Evolutionary conservation across 768 basidiomycete genomes (phyloP), one percentile per base, ranked within the genome.

Genomic region (Sarcodon aspratus): DNA sequence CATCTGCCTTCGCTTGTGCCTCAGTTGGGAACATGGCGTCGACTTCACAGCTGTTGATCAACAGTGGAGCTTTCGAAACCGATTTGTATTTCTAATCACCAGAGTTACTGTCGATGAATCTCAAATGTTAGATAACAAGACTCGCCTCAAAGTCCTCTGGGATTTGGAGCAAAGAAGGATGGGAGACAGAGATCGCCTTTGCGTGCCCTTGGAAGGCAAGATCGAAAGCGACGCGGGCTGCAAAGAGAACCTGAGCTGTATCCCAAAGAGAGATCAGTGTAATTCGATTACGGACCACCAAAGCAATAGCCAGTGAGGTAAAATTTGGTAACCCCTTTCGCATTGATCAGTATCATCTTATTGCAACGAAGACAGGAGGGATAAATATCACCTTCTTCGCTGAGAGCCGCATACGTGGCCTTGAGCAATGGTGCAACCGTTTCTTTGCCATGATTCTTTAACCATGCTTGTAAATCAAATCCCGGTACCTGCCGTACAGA

Each of bases 291-390:
- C 21, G 5, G 21, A 27, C 21, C 83, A 51, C 82, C 81, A 48
- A 75, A 80, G 67, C 86, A 89, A 67, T 79, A 87, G 3, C 82
- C 83, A 5, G 74, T 73, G 0, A 79, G 77, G 0, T 66, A 82
- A 49, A 88, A 72, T 7, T 59, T 60, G 1, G 68, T 76, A 18
- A 87, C 66, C 1, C 84, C 85, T 52, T 74, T 57, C 33, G 63
- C 73, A 58, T 78, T 80, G 51, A 89, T 27, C 21, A 27, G 21
- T 27, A 27, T 27, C 21, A 27, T 5, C 21, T 5, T 27, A 27
- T 27, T 27, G 21, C 21, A 5, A 27, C 21, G 21, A 27, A 27
- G 21, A 27, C 21, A 27, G 5, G 21, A 27, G 2, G 21, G 21
- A 27, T 27, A 27, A 27, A 27, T 5, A 27, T 27, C 21, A 27